Evolutionary conservation across 2,329 filamentous ascomycete genomes (phyloP).

Genomic region (Metarhizium album): DNA sequence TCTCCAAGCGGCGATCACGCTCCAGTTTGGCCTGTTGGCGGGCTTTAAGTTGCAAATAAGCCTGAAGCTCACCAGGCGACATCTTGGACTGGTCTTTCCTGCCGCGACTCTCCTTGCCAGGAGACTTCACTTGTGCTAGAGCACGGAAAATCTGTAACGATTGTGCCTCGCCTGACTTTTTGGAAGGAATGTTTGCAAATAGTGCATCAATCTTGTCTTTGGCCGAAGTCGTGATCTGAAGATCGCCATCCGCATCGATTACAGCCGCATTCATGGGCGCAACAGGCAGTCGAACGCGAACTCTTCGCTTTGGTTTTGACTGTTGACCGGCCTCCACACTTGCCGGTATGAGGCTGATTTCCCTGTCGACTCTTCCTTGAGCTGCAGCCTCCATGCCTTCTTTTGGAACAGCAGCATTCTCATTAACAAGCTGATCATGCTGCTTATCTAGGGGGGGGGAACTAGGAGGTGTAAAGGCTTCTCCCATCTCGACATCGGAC

Average conservation of each 20-base stretch:
- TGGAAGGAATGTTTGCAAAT: conserved; percentile 58
- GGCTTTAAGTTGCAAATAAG: conserved; percentile 57
- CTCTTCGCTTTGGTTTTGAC: conserved; percentile 39
- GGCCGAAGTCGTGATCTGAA: conserved; percentile 47
- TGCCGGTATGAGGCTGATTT: conserved; percentile 7
- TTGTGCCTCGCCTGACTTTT: conserved; percentile 49
- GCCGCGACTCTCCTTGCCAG: conserved; percentile 37
- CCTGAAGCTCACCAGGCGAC: conserved; percentile 58
- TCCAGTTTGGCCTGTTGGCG: conserved; percentile 71
- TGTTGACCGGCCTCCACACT: conserved; percentile 47
- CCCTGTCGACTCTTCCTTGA: not conserved
- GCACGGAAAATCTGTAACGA: conserved; percentile 60
- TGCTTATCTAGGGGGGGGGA: conserved; percentile 41
- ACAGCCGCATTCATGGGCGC: conserved; percentile 26
- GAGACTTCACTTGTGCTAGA: conserved; percentile 62
- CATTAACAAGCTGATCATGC: conserved; percentile 4
- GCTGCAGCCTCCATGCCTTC: conserved; percentile 9
- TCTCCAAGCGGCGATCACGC: conserved; percentile 64
- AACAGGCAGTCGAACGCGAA: conserved; percentile 39
- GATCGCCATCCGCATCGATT: conserved; percentile 44
- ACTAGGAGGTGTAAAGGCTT: conserved; percentile 58
- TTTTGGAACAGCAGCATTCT: conserved; percentile 14
- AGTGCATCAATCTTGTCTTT: conserved; percentile 48
- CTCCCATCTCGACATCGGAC: conserved; percentile 40
- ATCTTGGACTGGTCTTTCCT: conserved; percentile 44